Evolutionary conservation across 2,329 filamentous ascomycete genomes (phyloP).

Genomic region (Pseudopithomyces chartarum): DNA sequence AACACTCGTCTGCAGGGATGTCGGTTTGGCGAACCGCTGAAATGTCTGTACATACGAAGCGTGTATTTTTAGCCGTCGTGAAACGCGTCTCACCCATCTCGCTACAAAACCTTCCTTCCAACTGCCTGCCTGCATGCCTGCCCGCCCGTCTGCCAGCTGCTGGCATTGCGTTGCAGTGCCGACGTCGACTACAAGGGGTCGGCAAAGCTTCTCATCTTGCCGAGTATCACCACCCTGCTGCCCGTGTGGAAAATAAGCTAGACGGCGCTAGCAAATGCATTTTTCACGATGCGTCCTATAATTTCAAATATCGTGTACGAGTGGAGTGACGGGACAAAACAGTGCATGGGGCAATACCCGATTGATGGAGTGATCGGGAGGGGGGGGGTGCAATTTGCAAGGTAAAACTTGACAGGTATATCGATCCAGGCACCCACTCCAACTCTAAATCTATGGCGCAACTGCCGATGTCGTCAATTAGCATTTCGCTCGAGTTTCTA

Average conservation of each 20-base stretch:
- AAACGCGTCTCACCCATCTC: not conserved
- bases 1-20: constrained; percentile 3
- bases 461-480: constrained; percentile 5
- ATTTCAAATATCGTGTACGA: not conserved
- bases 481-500: constrained; percentile 6
- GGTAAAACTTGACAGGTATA: constrained; percentile 1
- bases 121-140: too few species aligned
- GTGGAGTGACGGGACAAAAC: not conserved
- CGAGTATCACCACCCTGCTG: not conserved
- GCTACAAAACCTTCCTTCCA: not conserved
- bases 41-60: not conserved
- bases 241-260: not conserved
- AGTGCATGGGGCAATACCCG: not conserved
- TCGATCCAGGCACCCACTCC: not conserved
- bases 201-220: not conserved
- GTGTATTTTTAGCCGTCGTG: constrained; percentile 5
- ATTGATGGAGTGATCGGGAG: not conserved
- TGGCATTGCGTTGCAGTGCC: not conserved
- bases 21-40: not conserved
- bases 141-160: too few species aligned
- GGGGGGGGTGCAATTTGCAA: not conserved
- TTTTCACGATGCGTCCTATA: not conserved
- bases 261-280: not conserved
- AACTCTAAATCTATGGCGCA: constrained; percentile 2
- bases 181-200: not conserved